A percentile compares a stretch with the other conserved stretches of the same genome.
These are phyloP conservation scores for Chloris gayana DNA, from an alignment of 176 grass and related monocot species.

Conservation along the genomic window DNA sequence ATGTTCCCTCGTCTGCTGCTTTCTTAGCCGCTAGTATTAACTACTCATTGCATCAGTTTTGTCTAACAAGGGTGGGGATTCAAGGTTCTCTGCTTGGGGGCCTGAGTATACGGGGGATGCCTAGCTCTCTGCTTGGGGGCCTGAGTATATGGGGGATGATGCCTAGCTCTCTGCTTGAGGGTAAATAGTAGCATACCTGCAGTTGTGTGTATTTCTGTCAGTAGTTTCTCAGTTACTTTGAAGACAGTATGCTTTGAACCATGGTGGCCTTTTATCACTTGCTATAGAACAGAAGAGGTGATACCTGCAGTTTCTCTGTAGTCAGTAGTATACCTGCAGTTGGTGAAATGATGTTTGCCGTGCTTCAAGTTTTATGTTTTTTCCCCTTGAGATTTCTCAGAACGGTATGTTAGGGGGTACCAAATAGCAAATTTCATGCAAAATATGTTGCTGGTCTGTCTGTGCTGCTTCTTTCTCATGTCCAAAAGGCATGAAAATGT, in stretches of 20 bases:
- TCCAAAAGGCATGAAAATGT: too few relatives aligned
- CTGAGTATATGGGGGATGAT: not conserved
- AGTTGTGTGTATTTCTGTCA: not conserved
- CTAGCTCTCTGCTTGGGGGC: conserved; percentile 21
- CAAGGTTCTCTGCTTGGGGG: conserved; percentile 57
- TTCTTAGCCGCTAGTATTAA: conserved; percentile 29
- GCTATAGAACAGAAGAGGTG: not conserved
- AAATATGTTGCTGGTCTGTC: not conserved
- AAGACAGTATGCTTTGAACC: not conserved
- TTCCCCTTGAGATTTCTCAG: not conserved
- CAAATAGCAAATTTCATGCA: not conserved
- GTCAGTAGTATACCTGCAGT: too few relatives aligned
- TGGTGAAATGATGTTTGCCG: too few relatives aligned
- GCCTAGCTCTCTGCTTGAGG: conserved; percentile 23
- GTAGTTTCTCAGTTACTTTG: conserved; percentile 5
- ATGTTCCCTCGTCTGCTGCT: conserved; percentile 23
- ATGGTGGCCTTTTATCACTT: not conserved
- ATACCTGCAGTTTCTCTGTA: too few relatives aligned
- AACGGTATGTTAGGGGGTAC: not conserved
- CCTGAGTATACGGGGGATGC: conserved; percentile 8
- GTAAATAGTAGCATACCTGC: not conserved
- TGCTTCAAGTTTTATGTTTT: not conserved
- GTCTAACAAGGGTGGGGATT: not conserved
- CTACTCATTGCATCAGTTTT: conserved; percentile 25
- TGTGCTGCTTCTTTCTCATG: too few relatives aligned